Base-by-base conservation (phyloP, 2,329 filamentous ascomycete genomes). In the Helotiales sp. region DNA sequence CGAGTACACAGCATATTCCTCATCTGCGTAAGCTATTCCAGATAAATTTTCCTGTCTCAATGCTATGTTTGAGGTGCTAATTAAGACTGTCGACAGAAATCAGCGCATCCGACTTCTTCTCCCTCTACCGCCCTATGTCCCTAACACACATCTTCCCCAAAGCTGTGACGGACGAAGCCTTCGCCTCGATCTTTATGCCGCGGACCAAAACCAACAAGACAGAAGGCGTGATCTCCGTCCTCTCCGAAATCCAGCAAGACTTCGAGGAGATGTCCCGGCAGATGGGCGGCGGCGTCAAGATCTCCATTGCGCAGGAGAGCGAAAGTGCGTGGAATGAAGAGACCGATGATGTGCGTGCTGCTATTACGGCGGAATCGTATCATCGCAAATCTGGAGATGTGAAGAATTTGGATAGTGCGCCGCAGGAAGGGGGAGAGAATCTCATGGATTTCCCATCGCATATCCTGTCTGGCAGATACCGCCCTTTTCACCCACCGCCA, bases 111-210 rank as follows among this genome's bases (percentile, higher is more conserved):
- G 91, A 91, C 68, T 98, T 99, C 85, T 98, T 98, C 84, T 96
- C 94, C 70, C 91, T 97, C 72, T 93, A 99, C 81, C 90, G 96
- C 69, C 96, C 96, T 54, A 95, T 99, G 76, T 97, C 93, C 64
- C 88, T 97, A 72, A 93, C 90, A 59, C 89, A 90, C 74, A 90
- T 91, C 72, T 90, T 97, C 76, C 96, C 91, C 64, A 89, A 87
- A 74, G 83, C 86, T 22, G 86, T 93, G 54, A 89, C 87, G 61
- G 84, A 91, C 69, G 90, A 92, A 77, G 86, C 90, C 59, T 97
- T 98, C 79, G 90, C 92, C 69, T 86, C 91, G 76, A 94, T 99
- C 76, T 98, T 98, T 79, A 84, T 89, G 52, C 78, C 82, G 65
- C 85, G 83, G 63, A 79, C 80, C 24, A 84, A 83, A 72, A 75